phyloP scores from a whole-genome alignment of 352 stramenopile genomes.

The Phytophthora cactorum region DNA sequence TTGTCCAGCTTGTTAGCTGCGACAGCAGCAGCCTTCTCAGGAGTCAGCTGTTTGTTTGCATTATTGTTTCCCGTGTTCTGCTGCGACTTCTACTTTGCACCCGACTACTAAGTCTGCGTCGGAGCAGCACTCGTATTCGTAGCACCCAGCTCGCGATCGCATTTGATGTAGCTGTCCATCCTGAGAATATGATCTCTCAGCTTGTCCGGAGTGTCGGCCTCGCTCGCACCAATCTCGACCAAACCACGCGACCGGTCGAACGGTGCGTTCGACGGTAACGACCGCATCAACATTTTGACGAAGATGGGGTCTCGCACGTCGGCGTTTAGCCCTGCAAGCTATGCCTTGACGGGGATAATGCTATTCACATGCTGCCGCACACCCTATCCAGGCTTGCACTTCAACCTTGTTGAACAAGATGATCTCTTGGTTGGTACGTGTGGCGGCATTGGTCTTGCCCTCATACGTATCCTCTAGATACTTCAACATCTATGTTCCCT shows the following conservation, averaged over 20 bases:
- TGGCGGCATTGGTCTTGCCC: constrained; percentile 9
- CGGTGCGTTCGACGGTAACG: neutral
- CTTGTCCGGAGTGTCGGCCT: constrained; percentile 14
- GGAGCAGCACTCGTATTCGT: neutral
- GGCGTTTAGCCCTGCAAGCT: constrained; percentile 6
- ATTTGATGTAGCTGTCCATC: constrained; percentile 19
- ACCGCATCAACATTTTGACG: constrained; percentile 1
- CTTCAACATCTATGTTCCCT: constrained; percentile 2
- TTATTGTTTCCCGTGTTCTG: neutral
- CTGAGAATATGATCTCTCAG: constrained; percentile 14
- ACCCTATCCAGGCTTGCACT: constrained; percentile 16
- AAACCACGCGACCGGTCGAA: neutral
- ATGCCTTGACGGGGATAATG: constrained; percentile 13
- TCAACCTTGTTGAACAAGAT: constrained; percentile 18
- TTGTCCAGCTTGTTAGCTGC: constrained; percentile 1
- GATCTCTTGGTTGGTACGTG: constrained; percentile 19
- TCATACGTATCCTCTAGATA: constrained; percentile 8
- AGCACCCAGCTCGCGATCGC: constrained; percentile 8
- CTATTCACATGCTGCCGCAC: constrained; percentile 10
- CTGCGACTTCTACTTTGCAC: neutral
- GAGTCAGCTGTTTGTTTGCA: neutral
- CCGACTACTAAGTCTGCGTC: neutral
- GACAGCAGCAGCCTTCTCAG: neutral
- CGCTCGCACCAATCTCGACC: neutral
- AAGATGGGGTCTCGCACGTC: constrained; percentile 13